Evolutionary conservation across 2,329 filamentous ascomycete species (phyloP).

Genomic region (Scolecobasidium constrictum): DNA sequence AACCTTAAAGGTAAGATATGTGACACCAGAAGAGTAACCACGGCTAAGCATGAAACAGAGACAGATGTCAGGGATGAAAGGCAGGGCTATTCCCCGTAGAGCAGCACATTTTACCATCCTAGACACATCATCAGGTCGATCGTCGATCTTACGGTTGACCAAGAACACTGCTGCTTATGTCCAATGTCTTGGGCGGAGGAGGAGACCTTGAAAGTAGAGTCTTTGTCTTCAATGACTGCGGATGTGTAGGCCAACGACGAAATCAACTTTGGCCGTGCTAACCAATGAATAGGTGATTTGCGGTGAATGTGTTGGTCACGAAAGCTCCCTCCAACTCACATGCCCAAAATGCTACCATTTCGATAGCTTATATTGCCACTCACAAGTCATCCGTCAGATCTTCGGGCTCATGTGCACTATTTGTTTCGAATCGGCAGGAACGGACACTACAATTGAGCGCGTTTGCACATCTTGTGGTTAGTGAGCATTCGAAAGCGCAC

Average conservation of each 20-base stretch:
- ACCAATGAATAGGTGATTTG: conserved; percentile 7
- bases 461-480: conserved; percentile 8
- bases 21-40: neutral
- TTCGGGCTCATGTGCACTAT: conserved; percentile 7
- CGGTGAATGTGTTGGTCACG: conserved; percentile 7
- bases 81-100: neutral
- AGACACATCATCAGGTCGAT: conserved; percentile 1
- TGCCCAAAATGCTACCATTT: conserved; percentile 6
- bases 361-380: conserved; percentile 2
- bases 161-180: conserved; percentile 5
- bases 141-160: conserved; percentile 5
- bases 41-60: conserved; percentile 1
- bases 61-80: neutral
- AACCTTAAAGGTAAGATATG: conserved; percentile 3
- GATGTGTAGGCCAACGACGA: conserved; percentile 2
- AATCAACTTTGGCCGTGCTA: conserved; percentile 6
- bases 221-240: conserved; percentile 4
- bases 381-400: conserved; percentile 1
- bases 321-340: conserved; percentile 4
- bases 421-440: conserved; percentile 8
- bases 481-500: conserved; percentile 4
- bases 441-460: conserved; percentile 7
- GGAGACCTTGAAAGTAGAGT: conserved; percentile 4
- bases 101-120: conserved; percentile 1
- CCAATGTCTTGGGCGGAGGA: conserved; percentile 4